A percentile compares a stretch with the other conserved stretches of the same genome.
Evolutionary conservation across 108 stramenopile genomes (phyloP).

Genomic region (Nitzschia inconspicua): DNA sequence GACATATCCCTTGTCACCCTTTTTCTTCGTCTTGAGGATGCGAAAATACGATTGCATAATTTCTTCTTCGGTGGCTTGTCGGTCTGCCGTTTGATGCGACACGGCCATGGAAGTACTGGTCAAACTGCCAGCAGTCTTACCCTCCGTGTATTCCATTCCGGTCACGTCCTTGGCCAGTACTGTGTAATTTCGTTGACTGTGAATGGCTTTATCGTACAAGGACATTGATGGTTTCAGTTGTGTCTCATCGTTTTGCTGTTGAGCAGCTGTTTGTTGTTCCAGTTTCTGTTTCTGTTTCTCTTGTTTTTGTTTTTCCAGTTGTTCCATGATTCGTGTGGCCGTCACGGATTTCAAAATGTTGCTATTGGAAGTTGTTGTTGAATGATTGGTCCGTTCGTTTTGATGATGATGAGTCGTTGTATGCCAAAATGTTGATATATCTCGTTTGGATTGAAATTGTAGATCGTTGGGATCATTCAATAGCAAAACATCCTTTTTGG

Average conservation of each 20-base stretch:
- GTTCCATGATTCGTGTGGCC: constrained; percentile 80
- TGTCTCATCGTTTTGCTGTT: not conserved
- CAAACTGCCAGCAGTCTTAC: constrained; percentile 65
- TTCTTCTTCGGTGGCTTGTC: constrained; percentile 87
- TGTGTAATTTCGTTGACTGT: too few species aligned
- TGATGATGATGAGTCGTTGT: too few species aligned
- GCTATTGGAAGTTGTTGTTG: not conserved
- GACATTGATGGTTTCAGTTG: not conserved
- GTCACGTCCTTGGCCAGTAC: constrained; percentile 48
- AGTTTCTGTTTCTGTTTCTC: not conserved
- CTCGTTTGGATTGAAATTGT: constrained; percentile 40
- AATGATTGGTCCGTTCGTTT: constrained; percentile 34
- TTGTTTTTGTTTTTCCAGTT: constrained; percentile 28
- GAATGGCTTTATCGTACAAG: too few species aligned
- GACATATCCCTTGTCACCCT: constrained; percentile 81
- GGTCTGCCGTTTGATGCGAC: constrained; percentile 41
- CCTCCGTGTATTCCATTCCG: constrained; percentile 64
- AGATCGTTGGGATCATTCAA: constrained; percentile 76
- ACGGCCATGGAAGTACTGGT: constrained; percentile 66
- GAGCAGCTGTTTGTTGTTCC: not conserved
- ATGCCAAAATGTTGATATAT: constrained; percentile 77
- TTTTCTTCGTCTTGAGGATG: constrained; percentile 30
- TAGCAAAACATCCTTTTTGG: constrained; percentile 66
- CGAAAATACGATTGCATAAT: constrained; percentile 75
- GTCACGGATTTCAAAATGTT: constrained; percentile 64